Conservation (phyloP, 192 early-diverging fungal species). For the Piromyces finnis region DNA sequence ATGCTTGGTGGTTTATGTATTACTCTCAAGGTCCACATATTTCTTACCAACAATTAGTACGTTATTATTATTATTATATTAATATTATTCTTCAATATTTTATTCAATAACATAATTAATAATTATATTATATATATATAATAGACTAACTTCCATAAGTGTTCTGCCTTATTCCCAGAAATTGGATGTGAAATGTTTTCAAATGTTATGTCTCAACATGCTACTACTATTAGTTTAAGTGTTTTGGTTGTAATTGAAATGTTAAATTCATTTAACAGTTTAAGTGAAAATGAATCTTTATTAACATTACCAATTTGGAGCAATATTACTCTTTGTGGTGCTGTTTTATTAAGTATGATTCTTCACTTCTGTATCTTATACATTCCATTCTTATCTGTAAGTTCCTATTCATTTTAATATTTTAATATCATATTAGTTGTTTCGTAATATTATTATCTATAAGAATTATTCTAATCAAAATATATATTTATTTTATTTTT, state of each 20-base stretch:
- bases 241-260: conserved; percentile 95
- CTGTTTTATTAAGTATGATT: conserved; percentile 73
- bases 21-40: conserved; percentile 77
- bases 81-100: neutral
- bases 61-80: neutral
- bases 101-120: neutral
- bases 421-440: no score
- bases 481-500: no score
- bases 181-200: conserved; percentile 86
- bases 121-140: neutral
- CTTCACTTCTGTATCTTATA: conserved; percentile 95
- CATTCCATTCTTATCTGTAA: conserved; percentile 78
- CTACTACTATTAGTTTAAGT: conserved; percentile 88
- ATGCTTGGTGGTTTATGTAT: conserved; percentile 98
- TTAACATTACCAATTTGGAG: conserved; percentile 78
- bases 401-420: no score
- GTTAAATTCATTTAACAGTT: conserved; percentile 91
- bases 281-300: conserved; percentile 89
- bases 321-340: conserved; percentile 71
- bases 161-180: conserved; percentile 66
- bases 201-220: conserved; percentile 56
- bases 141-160: conserved; percentile 84
- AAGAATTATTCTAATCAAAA: no score
- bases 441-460: no score
- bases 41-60: conserved; percentile 67